Base-by-base conservation (phyloP, 2,329 filamentous ascomycete species). In the Fusarium concolor region DNA sequence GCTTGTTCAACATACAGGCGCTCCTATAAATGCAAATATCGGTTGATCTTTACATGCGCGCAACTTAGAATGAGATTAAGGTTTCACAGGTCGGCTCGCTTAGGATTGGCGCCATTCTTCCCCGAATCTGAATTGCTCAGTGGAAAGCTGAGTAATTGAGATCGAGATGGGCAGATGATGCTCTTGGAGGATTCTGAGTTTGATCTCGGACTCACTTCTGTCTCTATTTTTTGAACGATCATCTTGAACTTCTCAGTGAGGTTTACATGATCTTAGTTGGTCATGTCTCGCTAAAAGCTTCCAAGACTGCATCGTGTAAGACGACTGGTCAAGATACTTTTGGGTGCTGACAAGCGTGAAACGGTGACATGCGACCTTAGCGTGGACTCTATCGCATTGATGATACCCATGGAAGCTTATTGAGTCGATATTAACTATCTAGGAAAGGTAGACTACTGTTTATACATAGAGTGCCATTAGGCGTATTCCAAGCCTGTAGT, bases 401-500 rank as follows among this genome's bases (percentile, higher is more conserved):
- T 5, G 3, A 26, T 31, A 11, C 6, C 6, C 15, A 17, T 17
- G 17, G 5, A 17, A 35, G 15, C 33, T 35, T 35, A n/a, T 15
- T 10, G 26, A 42, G 47, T 20, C 28, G 24, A 26, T 42, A 20
- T 50, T 28, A 17, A 50, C 24, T 42, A n/a, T 6, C 1, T n/a
- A n/a, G 2, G 10, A 50, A 28, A 4, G 22, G 6, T 26, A 28
- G 10, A 18, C 24, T 29, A 29, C n/a, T 26, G 9, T 44, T 20
- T 11, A 18, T 52, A 26, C 20, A 26, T 12, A 12, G 4, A n/a
- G 11, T 4, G 14, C 11, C 18, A 22, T 66, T 39, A 70, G 10
- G 39, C 15, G 4, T 66, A 62, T 28, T 73, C 70, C 20, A 76
- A 15, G 2, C 70, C 74, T 1, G 68, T 72, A 3, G 64, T 62